Percentiles rank a stretch among this genome's conserved stretches.
These are phyloP conservation scores for Sporothrix brasiliensis DNA, from an alignment of 2,329 filamentous ascomycete species.

Conservation along the genomic window DNA sequence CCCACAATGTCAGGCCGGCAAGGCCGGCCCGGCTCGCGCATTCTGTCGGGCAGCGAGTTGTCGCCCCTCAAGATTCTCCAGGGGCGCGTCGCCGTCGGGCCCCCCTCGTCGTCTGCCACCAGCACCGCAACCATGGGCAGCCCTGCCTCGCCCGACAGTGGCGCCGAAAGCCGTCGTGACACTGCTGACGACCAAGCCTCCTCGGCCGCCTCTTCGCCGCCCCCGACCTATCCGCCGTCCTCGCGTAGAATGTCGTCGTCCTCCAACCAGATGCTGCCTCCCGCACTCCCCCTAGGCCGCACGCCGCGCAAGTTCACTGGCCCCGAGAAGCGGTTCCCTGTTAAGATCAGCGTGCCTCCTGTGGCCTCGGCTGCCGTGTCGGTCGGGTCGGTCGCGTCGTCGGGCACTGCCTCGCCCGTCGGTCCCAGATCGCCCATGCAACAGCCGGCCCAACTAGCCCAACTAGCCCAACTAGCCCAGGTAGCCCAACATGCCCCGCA, in stretches of 20 bases:
- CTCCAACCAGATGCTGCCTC: conserved; percentile 40
- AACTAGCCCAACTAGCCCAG: too few relatives aligned
- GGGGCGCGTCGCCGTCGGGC: conserved; percentile 28
- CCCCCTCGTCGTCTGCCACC: conserved; percentile 35
- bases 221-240: conserved; percentile 30
- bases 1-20: conserved; percentile 46
- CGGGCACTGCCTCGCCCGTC: conserved; percentile 29
- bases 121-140: conserved; percentile 30
- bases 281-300: conserved; percentile 42
- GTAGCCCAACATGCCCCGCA: too few relatives aligned
- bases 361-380: conserved; percentile 26
- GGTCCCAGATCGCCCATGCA: conserved; percentile 26
- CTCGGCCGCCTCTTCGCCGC: conserved; percentile 34
- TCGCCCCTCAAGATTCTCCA: conserved; percentile 61
- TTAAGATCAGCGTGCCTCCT: conserved; percentile 54
- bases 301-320: conserved; percentile 53
- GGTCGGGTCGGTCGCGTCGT: conserved; percentile 5
- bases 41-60: conserved; percentile 60
- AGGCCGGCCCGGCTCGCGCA: conserved; percentile 47
- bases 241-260: conserved; percentile 28
- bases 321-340: conserved; percentile 63
- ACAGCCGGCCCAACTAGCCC: conserved; percentile 18
- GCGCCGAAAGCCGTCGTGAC: conserved; percentile 35
- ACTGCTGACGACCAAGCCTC: conserved; percentile 26
- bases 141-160: conserved; percentile 34